Base-by-base conservation (phyloP, 208 protist genomes). In the Porcisia hertigi region DNA sequence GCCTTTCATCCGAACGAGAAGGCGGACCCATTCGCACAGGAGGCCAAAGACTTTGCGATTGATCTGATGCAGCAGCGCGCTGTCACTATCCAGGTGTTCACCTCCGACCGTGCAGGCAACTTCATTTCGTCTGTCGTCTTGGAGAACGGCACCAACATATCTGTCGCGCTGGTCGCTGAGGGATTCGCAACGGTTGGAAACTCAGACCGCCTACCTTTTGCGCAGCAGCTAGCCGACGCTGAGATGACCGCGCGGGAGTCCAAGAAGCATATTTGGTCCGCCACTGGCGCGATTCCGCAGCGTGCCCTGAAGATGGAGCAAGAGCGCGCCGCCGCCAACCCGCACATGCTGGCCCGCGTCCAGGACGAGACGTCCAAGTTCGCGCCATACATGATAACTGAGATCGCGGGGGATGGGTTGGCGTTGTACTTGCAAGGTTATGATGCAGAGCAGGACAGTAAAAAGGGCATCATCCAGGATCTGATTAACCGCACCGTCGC, bases 21-120 rank as follows among this genome's bases (percentile, higher is more conserved):
- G 69, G 74, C 83, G 20, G 92, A 96, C 71, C 86, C 88, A 18
- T 92, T 88, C 72, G 87, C 91, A 16, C 89, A 91, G 75, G 90
- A 96, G 77, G 86, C 92, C 23, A 94, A 94, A 77, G 75, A 89
- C 69, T 93, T 92, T 72, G 86, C 81, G 23, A 83, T 96, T 34
- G 47, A 72, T 63, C 81, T 86, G 41, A 66, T 93, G 53, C 92
- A 96, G 82, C 92, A 96, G 77, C 87, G 85, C 63, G 88, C 93
- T 43, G 94, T 93, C 45, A 91, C 89, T 45, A 80, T 97, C n/a
- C 91, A 96, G 75, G 90, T 97, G 9, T 90, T 91, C 86, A 80
- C 90, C 55, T 90, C 83, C 3, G 94, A 97, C 78, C 90, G 88
- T 55, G 89, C 70, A 20, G 94, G 94, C 20, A 97, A 97, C 85